A percentile compares a stretch with the other conserved stretches of the same genome.
Evolutionary conservation across 2,329 filamentous ascomycete genomes (phyloP).

Genomic region (Epichloe gansuensis): DNA sequence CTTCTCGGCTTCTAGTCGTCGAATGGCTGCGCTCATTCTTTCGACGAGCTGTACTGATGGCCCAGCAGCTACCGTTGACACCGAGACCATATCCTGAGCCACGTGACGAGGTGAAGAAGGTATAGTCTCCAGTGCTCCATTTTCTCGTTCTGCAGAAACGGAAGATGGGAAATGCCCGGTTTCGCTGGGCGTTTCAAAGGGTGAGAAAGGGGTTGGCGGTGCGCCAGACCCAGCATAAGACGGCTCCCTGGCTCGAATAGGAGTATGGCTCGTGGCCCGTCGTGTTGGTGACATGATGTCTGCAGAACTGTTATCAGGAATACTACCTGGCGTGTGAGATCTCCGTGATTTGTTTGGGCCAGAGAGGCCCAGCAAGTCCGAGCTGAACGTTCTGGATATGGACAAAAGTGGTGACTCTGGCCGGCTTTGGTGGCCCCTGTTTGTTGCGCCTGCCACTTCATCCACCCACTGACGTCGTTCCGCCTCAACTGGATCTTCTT

Average conservation of each 20-base stretch:
- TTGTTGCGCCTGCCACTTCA: constrained; percentile 29
- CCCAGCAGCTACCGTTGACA: constrained; percentile 79
- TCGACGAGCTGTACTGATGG: constrained; percentile 93
- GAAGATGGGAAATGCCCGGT: constrained; percentile 24
- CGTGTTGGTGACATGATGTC: constrained; percentile 29
- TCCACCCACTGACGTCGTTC: constrained; percentile 27
- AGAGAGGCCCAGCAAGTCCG: constrained; percentile 37
- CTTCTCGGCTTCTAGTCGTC: constrained; percentile 83
- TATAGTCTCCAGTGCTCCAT: constrained; percentile 33
- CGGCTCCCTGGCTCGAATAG: constrained; percentile 27
- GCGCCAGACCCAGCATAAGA: constrained; percentile 24
- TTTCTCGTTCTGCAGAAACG: constrained; percentile 32
- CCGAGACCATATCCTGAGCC: constrained; percentile 74
- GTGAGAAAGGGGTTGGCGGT: constrained; percentile 30
- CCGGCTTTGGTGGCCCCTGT: constrained; percentile 32
- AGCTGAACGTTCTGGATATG: constrained; percentile 38
- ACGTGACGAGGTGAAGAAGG: constrained; percentile 53
- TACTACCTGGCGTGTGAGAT: constrained; percentile 34
- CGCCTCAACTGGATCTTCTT: neutral
- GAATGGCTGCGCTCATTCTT: constrained; percentile 86
- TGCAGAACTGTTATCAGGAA: constrained; percentile 24
- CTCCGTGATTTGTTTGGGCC: constrained; percentile 22
- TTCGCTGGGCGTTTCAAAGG: constrained; percentile 29
- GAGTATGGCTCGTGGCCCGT: constrained; percentile 38
- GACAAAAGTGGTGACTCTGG: constrained; percentile 43